Base-by-base conservation (phyloP, 139 green algal species). In the Pleodorina starrii region DNA sequence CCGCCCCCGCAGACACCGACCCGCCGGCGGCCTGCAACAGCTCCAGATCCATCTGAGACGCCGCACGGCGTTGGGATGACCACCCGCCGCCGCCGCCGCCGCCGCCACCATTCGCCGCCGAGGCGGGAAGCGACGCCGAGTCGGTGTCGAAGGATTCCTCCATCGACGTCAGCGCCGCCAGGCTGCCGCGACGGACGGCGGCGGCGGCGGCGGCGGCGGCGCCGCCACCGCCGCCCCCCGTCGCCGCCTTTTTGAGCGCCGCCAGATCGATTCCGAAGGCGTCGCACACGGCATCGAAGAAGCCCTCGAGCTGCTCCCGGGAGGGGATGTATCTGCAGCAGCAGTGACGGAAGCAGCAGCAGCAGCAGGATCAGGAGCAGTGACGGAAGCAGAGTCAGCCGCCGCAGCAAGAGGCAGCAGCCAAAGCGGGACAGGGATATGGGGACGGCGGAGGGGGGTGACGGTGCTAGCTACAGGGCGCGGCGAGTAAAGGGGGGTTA, bases 261-360 rank as follows among this genome's bases (percentile, higher is more conserved):
- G 29, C 29, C 10, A 66, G 60, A 21, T 87, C 80, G 63, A 87
- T 63, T 23, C n/a, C 80, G 43, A 87, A 87, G 16, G 60, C 29
- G 19, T 77, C 59, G 43, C 80, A 87, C 1, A 87, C 80, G 6
- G 80, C 59, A 42, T 87, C 80, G 32, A 87, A 77, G 80, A 66
- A 87, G 42, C 42, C 80, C 60, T 76, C 60, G 5, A 87, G 80
- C 60, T 77, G 80, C 29, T 87, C 80, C 60, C 35, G 48, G 80
- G 60, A 77, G 14, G 80, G 80, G 29, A 87, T 77, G 40, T 87
- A 87, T 42, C 80, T 87, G 78, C 78, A 54, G 74, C 11, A 12
- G 63, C 54, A 66, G 54, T 12, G 29, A 25, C 54, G 29, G 54
- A 4, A 66, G 51, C 51, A 14, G 51, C 11, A 12, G 63, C 54